Conservation (phyloP, 148 eudicot species). For the Vaccinium myrtillus region DNA sequence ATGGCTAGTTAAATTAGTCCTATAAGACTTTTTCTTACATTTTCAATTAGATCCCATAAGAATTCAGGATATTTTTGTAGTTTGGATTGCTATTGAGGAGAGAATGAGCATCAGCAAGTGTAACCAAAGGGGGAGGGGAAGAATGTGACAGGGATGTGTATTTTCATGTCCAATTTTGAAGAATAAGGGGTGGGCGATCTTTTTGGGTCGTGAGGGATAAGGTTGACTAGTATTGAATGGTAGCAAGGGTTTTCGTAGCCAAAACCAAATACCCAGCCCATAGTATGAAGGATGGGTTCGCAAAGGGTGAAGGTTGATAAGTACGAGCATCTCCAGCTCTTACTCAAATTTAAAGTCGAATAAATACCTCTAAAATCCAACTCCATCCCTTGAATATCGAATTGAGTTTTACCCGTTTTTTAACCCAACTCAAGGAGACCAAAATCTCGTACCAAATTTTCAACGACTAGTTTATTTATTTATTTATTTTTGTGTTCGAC, state of each 20-base stretch:
- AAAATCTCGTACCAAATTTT: too few relatives aligned
- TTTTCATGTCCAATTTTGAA: neutral
- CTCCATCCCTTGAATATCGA: too few relatives aligned
- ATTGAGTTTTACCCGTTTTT: too few relatives aligned
- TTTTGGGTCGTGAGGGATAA: neutral
- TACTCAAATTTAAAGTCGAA: too few relatives aligned
- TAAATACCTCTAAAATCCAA: too few relatives aligned
- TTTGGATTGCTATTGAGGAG: neutral
- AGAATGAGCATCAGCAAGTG: neutral
- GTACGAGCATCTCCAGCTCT: too few relatives aligned
- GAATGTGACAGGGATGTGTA: neutral
- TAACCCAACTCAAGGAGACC: too few relatives aligned
- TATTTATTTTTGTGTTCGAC: too few relatives aligned
- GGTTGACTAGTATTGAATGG: neutral
- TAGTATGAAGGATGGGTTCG: neutral
- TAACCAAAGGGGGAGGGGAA: neutral
- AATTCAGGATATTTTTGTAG: neutral
- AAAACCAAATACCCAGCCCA: neutral
- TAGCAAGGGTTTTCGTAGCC: neutral
- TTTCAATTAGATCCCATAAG: too few relatives aligned
- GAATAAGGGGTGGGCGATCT: neutral
- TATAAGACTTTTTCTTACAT: too few relatives aligned
- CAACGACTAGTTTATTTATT: too few relatives aligned
- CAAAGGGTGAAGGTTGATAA: neutral
- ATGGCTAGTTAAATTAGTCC: too few relatives aligned